phyloP scores from a whole-genome alignment of 2,329 filamentous ascomycete species.

The Pseudogymnoascus sp. region DNA sequence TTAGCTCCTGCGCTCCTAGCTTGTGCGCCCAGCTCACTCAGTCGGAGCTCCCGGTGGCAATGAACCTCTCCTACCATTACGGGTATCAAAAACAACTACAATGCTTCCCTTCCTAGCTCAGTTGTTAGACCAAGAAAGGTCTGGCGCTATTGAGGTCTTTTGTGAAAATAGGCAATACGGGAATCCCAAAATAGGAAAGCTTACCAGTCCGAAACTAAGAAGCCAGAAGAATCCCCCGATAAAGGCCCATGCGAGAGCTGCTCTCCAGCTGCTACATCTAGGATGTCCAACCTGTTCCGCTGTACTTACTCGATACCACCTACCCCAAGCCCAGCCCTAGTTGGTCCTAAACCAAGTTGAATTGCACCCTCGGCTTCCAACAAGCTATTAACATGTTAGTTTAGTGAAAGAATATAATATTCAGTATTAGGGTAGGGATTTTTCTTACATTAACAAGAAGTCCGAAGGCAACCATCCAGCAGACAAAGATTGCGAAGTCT shows the following conservation, averaged over 20 bases:
- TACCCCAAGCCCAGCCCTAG: conserved; percentile 11
- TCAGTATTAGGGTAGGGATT: neutral
- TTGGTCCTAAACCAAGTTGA: conserved; percentile 2
- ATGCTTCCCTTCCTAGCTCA: too few relatives aligned
- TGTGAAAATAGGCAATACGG: neutral
- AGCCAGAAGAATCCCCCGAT: conserved; percentile 10
- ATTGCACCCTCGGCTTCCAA: neutral
- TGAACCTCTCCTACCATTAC: too few relatives aligned
- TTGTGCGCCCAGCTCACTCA: too few relatives aligned
- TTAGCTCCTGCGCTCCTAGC: too few relatives aligned
- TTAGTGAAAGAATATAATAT: neutral
- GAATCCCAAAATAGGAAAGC: neutral
- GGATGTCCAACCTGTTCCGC: neutral
- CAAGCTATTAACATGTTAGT: conserved; percentile 10
- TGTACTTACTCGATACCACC: neutral
- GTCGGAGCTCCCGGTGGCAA: too few relatives aligned
- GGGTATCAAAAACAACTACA: too few relatives aligned
- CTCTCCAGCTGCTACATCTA: conserved; percentile 3
- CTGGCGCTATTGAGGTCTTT: neutral
- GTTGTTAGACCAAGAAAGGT: too few relatives aligned
- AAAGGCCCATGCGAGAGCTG: conserved; percentile 6
- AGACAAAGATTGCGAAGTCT: conserved; percentile 6
- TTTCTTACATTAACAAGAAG: conserved; percentile 3
- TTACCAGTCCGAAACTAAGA: conserved; percentile 8
- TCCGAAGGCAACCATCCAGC: conserved; percentile 12